Evolutionary conservation across 441 rosid genomes (phyloP).

Genomic region (Corymbia citriodora): DNA sequence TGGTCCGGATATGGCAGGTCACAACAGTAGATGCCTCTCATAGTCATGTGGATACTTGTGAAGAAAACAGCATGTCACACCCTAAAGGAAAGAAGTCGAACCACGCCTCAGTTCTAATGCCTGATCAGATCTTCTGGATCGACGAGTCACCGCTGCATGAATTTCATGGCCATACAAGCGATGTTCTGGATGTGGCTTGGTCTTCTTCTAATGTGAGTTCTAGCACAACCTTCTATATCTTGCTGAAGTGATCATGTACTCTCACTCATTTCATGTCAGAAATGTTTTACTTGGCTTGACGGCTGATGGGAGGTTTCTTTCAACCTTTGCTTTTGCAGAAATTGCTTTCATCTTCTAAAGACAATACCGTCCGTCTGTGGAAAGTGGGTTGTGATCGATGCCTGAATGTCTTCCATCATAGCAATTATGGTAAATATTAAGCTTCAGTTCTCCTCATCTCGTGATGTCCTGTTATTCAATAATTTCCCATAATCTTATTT

Average conservation of each 20-base stretch:
- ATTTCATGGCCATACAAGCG: constrained; percentile 58
- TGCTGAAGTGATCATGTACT: background rate
- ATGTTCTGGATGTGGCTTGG: constrained; percentile 82
- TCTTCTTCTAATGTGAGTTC: constrained; percentile 70
- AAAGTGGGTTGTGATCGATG: constrained; percentile 43
- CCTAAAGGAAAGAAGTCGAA: constrained; percentile 17
- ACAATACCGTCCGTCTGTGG: constrained; percentile 80
- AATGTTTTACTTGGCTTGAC: background rate
- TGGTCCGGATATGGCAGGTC: constrained; percentile 65
- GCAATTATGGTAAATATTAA: constrained; percentile 47
- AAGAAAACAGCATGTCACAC: constrained; percentile 9
- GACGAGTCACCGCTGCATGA: constrained; percentile 66
- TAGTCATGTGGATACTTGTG: constrained; percentile 12
- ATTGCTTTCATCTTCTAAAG: constrained; percentile 80
- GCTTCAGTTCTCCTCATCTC: background rate
- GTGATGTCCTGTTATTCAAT: background rate
- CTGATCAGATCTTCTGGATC: constrained; percentile 56
- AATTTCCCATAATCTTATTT: background rate
- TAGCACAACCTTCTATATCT: background rate
- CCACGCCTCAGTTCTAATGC: constrained; percentile 37
- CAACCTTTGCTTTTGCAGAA: constrained; percentile 33
- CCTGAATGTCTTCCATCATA: constrained; percentile 50
- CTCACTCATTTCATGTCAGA: background rate
- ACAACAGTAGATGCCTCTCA: constrained; percentile 27
- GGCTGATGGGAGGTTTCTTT: background rate